Base-by-base conservation (phyloP, 2,329 filamentous ascomycete species). In the Acephala macrosclerotiorum region DNA sequence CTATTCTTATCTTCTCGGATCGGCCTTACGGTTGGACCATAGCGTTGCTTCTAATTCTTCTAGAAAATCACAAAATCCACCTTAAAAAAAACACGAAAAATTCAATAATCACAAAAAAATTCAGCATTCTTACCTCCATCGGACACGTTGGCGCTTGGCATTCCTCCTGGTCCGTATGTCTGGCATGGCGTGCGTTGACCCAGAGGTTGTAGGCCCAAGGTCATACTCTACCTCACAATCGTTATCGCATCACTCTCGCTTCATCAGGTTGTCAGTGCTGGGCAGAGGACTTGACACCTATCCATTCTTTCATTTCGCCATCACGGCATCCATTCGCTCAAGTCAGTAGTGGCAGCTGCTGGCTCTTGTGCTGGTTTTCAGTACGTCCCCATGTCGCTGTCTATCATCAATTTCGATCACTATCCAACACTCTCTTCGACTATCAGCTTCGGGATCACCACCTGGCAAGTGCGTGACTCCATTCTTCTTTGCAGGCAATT, bases 331-430 rank as follows among this genome's bases (percentile, higher is more conserved):
- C 51, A 56, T 35, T 56, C 51, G 25, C 51, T 56, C 33, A 33
- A 53, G 26, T 56, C 51, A 33, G 25, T 36, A 33, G 25, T 36
- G 25, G 51, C 51, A 33, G 51, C 51, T 33, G 22, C 51, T 33
- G 51, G 26, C 51, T 56, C n/a, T 56, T 35, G 25, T 56, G 20
- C 51, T 56, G 51, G 18, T 56, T 26, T 56, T 35, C 33, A n/a
- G 33, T 49, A 36, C 51, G 26, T 36, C 33, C n/a, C 25, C 16
- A 25, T 20, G 12, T 12, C 38, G 38, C 38, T 42, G 38, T n/a
- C 12, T 14, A 25, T 20, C 47, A 25, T 3, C n/a, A 51, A 25
- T 25, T 20, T 4, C 51, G 33, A 35, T 56, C 51, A 18, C 33
- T 56, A 56, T 22, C 26, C 51, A 53, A 53, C 47, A 20, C 11